Evolutionary conservation across 306 rosid species (phyloP), one percentile per base, ranked within the genome.

Genomic region (Canavalia ensiformis): DNA sequence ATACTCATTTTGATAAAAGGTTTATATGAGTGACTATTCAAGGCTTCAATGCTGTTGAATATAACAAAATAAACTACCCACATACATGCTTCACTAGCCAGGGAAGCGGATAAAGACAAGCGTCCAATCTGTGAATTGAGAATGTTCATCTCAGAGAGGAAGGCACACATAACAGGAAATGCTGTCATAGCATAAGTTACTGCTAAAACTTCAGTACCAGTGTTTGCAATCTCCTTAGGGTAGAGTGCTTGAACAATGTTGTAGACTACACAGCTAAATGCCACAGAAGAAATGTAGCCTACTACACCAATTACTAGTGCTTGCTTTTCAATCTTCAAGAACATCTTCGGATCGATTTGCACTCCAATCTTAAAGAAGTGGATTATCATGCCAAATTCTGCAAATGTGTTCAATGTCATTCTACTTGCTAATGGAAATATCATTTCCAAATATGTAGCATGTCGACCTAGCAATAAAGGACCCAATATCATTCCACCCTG

Each of bases 401-500:
- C 82, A 63, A 83, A 83, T 33, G 86, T 83, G 70, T 52, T 1
- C 1, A 83, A 82, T 31, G 68, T 62, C 75, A 71, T 11, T 25
- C 6, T 30, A 47, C 82, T 77, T 42, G 52, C 3, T 44, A n/a
- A 0, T 70, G 86, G 79, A 52, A 83, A 83, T 6, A 71, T 0
- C 52, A 4, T 8, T 9, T 76, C 54, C 18, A 18, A 52, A 34
- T 2, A 1, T 60, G 34, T 0, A 0, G 0, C 0, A 1, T 68
- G 0, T 47, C 6, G 28, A 46, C 78, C 74, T 7, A 83, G 76
- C 4, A 77, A 1, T 44, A 66, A 18, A 31, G 82, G 86, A 83
- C 86, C 78, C 44, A 70, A 10, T 31, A 83, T 70, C 60, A 83
- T 52, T 59, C 86, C 86, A 4, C 82, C 82, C 86, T 83, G 86